These are phyloP conservation scores for Sporothrix pallida DNA, from an alignment of 2,329 filamentous ascomycete species.

Conservation along the genomic window DNA sequence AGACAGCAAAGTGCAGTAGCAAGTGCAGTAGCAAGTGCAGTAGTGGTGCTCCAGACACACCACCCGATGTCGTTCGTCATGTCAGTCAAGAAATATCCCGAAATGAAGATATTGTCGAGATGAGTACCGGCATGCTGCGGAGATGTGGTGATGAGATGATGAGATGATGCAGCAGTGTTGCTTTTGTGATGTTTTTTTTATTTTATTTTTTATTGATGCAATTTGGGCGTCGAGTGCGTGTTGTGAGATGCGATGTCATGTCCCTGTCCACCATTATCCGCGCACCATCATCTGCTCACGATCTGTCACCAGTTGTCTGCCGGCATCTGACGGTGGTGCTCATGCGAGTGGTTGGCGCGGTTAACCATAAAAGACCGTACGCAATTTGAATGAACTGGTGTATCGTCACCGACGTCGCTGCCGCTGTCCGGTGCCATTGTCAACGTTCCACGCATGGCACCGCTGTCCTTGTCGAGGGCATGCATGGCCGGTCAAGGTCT, in stretches of 20 bases:
- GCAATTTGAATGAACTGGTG: neutral
- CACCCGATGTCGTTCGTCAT: neutral
- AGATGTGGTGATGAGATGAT: neutral
- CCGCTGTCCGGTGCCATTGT: neutral
- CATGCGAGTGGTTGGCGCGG: neutral
- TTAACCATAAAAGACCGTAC: neutral
- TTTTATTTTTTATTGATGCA: neutral
- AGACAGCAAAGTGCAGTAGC: slow-evolving; percentile 19
- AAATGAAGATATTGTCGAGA: slow-evolving; percentile 18
- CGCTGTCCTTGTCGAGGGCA: neutral
- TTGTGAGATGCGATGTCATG: neutral
- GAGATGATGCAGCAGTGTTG: too few relatives aligned
- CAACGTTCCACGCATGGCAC: neutral
- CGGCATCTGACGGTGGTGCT: neutral
- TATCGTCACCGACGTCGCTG: slow-evolving; percentile 8
- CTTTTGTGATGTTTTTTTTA: neutral
- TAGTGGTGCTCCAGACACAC: slow-evolving; percentile 20
- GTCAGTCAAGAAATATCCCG: slow-evolving; percentile 7
- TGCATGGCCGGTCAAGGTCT: neutral
- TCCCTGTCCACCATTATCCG: neutral
- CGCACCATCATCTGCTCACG: too few relatives aligned
- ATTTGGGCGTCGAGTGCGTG: neutral
- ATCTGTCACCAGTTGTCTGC: neutral
- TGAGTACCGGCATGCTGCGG: neutral
- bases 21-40: slow-evolving; percentile 23